Evolutionary conservation across 345 rosid genomes (phyloP).

Genomic region (Corchorus capsularis): DNA sequence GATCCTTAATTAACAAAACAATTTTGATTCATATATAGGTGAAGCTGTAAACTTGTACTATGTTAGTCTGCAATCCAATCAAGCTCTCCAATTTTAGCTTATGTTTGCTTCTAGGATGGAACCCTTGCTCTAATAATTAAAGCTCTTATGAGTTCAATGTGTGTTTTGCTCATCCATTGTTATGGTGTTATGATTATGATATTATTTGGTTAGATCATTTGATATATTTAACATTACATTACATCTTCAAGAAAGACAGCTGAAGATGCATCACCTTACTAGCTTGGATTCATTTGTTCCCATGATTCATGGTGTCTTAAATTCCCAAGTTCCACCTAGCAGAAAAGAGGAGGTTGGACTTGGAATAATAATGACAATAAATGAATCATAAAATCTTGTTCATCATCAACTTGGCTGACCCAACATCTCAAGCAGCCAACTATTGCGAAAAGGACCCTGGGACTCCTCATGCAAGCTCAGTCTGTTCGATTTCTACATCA

Average conservation of each 20-base stretch:
- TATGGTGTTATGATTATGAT: neutral
- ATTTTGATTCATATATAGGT: neutral
- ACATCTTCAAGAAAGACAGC: neutral
- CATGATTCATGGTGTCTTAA: neutral
- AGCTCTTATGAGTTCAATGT: neutral
- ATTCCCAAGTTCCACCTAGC: neutral
- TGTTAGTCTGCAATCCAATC: neutral
- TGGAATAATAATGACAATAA: no score
- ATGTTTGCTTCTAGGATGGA: neutral
- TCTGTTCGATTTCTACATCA: neutral
- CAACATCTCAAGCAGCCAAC: neutral
- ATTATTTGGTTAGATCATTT: neutral
- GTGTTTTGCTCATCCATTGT: neutral
- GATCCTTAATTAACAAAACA: neutral
- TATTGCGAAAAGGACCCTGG: no score
- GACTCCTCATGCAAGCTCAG: neutral
- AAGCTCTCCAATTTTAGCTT: neutral
- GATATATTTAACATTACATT: neutral
- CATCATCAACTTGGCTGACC: no score
- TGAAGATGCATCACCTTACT: neutral
- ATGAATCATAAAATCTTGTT: neutral
- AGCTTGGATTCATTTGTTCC: neutral
- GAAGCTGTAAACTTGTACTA: constrained; percentile 1
- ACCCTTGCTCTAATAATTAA: neutral
- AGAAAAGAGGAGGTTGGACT: no score